phyloP scores from a whole-genome alignment of 768 basidiomycete species.

The Gautieria morchelliformis region DNA sequence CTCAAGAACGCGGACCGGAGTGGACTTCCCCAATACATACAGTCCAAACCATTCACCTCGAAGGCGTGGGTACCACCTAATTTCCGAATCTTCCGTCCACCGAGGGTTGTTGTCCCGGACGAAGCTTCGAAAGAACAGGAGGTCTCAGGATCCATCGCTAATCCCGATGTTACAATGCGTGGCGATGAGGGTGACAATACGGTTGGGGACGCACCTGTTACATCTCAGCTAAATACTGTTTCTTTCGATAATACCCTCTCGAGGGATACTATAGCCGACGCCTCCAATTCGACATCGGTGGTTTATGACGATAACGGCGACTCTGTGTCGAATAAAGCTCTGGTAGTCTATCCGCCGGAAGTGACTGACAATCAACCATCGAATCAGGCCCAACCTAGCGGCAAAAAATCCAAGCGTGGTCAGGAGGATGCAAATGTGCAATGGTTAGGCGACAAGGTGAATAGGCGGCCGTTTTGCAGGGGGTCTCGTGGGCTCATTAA shows the following conservation, averaged over 20 bases:
- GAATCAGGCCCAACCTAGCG: not conserved
- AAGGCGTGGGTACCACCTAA: constrained; percentile 58
- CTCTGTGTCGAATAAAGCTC: not conserved
- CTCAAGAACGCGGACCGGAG: constrained; percentile 42
- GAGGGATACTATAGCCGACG: not conserved
- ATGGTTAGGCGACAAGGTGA: constrained; percentile 73
- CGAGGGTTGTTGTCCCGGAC: not conserved
- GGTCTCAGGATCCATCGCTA: not conserved
- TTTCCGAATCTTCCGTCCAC: constrained; percentile 15
- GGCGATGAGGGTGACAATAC: not conserved
- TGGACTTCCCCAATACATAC: constrained; percentile 66
- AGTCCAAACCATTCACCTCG: constrained; percentile 56
- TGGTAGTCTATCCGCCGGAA: not conserved
- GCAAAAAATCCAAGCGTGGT: constrained; percentile 22
- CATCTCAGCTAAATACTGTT: not conserved
- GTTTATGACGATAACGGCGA: not conserved
- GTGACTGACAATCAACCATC: not conserved
- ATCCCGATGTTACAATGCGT: not conserved
- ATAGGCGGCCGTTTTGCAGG: constrained; percentile 1
- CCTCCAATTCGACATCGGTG: not conserved
- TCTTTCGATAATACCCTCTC: not conserved
- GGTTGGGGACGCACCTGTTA: not conserved
- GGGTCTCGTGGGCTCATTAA: not conserved
- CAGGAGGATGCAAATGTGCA: constrained; percentile 35
- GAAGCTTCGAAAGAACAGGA: not conserved